These are phyloP conservation scores for Terana coerulea DNA, from an alignment of 768 basidiomycete genomes.

Conservation along the genomic window DNA sequence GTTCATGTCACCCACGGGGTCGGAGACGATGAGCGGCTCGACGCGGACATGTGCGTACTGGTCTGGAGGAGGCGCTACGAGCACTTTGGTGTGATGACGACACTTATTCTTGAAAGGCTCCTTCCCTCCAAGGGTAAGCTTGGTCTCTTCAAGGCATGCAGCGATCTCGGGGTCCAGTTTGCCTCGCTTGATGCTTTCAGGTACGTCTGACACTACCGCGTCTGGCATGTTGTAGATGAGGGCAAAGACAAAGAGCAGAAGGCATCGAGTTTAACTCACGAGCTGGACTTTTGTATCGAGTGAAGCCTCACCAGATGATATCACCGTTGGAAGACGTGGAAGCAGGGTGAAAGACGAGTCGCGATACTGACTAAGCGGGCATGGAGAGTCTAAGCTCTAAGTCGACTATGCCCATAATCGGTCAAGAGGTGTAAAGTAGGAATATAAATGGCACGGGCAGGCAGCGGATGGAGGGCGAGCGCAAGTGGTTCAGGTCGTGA, in stretches of 20 bases:
- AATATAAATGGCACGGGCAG: not conserved
- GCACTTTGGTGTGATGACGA: constrained; percentile 6
- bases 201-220: not conserved
- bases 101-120: constrained; percentile 8
- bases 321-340: not conserved
- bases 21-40: constrained; percentile 7
- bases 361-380: too few relatives aligned
- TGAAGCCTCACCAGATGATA: not conserved
- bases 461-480: not conserved
- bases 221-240: not conserved
- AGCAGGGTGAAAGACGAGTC: too few relatives aligned
- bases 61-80: not conserved
- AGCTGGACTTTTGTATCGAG: not conserved
- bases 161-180: not conserved
- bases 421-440: not conserved
- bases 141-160: not conserved
- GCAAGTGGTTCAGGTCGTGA: not conserved
- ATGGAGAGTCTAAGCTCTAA: too few relatives aligned
- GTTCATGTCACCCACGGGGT: constrained; percentile 3
- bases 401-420: not conserved
- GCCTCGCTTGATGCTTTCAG: not conserved
- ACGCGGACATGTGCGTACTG: constrained; percentile 4
- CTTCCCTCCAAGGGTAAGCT: constrained; percentile 2
- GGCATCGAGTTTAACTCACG: not conserved
- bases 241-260: not conserved